Base-by-base conservation (phyloP, 257 asterid species). In the Linaria vulgaris region DNA sequence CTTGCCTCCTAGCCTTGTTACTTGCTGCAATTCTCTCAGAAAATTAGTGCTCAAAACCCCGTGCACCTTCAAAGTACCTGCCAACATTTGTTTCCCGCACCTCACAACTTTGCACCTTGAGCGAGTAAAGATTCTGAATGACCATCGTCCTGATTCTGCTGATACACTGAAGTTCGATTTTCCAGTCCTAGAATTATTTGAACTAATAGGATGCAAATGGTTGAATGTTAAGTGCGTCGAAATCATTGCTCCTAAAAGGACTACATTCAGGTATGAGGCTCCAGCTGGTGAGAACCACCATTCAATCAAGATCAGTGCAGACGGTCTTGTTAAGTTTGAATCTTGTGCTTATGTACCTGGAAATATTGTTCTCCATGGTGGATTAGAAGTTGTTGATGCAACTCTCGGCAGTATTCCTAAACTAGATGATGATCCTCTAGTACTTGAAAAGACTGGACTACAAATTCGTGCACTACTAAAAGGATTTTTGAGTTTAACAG, bases 151-250 rank as follows among this genome's bases (percentile, higher is more conserved):
- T 16, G n/a, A 17, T 4, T 13, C n/a, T n/a, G n/a, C 59, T 9
- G 34, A 27, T 27, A 3, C 6, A 2, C 4, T 53, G 38, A 53
- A 13, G 12, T 53, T 53, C n/a, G 3, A 13, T 12, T 53, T 53
- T 4, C 59, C 59, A 10, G 24, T 23, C 7, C 39, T 53, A 34
- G 59, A 53, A 53, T 20, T 0, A 12, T 53, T 53, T 17, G 27
- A 17, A 16, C 37, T 24, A 20, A 34, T 21, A 53, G 16, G 20
- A 12, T 23, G 59, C 59, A 53, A 53, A 53, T 53, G 59, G 59
- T 53, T 53, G 39, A 53, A 53, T 23, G 20, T 24, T 4, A 53
- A 53, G 39, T 23, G 6, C 22, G 59, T 53, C 34, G 59, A 53
- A 53, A 23, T 53, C 13, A 10, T 20, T 53, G 30, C 59, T 13